phyloP scores from a whole-genome alignment of 2,329 filamentous ascomycete species.

The Colletotrichum siamense region DNA sequence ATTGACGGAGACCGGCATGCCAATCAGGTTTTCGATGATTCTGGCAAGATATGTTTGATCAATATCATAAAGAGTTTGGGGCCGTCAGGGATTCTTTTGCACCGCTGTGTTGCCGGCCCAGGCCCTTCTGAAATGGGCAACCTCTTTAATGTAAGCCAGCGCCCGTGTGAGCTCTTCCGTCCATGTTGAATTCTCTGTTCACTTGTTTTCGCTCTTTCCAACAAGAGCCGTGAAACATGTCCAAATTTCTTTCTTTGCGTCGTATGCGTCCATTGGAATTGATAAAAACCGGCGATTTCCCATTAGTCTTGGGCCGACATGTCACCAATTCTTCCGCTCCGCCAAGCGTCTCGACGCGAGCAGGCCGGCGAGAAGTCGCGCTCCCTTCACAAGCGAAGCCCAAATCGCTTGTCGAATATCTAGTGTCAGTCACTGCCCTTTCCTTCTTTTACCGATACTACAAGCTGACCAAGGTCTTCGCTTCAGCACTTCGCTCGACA shows the following conservation, averaged over 20 bases:
- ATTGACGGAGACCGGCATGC: not conserved
- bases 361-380: not conserved
- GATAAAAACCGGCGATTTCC: not conserved
- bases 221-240: not conserved
- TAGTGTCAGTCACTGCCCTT: not conserved
- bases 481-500: constrained; percentile 75
- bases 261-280: not conserved
- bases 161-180: not conserved
- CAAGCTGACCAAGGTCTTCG: not conserved
- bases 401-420: not conserved
- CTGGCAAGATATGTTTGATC: not conserved
- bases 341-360: not conserved
- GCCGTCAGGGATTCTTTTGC: not conserved
- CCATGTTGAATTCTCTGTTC: not conserved
- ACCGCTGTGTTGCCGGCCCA: not conserved
- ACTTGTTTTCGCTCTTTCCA: not conserved
- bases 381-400: not conserved
- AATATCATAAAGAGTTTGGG: not conserved
- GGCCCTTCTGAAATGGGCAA: not conserved
- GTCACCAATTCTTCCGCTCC: not conserved
- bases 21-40: not conserved
- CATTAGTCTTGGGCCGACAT: not conserved
- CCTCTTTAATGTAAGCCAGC: not conserved
- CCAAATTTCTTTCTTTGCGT: not conserved
- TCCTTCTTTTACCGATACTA: not conserved